These are phyloP conservation scores for Tricholoma terreum DNA, from an alignment of 768 basidiomycete species.

Conservation along the genomic window DNA sequence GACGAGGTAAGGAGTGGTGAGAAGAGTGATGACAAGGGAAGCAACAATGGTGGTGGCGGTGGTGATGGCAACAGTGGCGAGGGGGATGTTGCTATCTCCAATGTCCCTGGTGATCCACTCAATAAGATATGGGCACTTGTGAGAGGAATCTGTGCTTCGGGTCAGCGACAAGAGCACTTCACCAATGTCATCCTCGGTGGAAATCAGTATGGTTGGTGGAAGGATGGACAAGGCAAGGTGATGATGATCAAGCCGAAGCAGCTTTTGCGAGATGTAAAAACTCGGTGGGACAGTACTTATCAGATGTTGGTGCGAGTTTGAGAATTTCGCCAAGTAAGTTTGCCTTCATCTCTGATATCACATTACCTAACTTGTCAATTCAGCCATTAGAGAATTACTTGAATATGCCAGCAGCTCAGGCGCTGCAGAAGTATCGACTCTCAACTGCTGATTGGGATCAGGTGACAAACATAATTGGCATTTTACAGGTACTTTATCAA, in stretches of 20 bases:
- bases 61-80: background rate
- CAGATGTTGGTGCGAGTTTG: conserved; percentile 12
- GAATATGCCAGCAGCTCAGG: background rate
- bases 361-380: conserved; percentile 3
- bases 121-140: background rate
- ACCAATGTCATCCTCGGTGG: background rate
- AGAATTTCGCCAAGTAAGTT: conserved; percentile 12
- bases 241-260: background rate
- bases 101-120: background rate
- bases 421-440: conserved; percentile 1
- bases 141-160: background rate
- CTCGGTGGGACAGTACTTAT: conserved; percentile 13
- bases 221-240: background rate
- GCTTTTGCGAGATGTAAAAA: conserved; percentile 13
- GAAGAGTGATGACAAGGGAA: background rate
- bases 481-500: conserved; percentile 4
- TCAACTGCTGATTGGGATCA: conserved; percentile 6
- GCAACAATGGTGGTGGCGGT: background rate
- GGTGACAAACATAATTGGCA: conserved; percentile 12
- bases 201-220: background rate
- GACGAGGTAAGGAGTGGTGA: too few species aligned
- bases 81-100: background rate
- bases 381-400: conserved; percentile 3
- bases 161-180: background rate
- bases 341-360: background rate